Base-by-base conservation (phyloP, 1,139 yeast genomes). In the Scheffersomyces segobiensis region DNA sequence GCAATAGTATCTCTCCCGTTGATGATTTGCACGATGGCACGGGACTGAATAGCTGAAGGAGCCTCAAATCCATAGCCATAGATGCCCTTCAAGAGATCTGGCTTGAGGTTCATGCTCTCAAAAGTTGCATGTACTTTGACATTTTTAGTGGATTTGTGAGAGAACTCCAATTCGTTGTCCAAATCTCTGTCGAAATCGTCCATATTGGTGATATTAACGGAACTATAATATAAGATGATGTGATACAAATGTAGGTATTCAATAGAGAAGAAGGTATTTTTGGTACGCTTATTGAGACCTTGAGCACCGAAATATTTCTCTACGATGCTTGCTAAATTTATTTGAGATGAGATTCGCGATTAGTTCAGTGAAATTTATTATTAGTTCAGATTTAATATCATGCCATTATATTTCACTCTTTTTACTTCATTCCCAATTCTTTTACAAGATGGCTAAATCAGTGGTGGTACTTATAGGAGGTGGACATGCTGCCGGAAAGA, bases 31-130 rank as follows among this genome's bases (percentile, higher is more conserved):
- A 90, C 84, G 58, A 95, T 95, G 47, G 98, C 99, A 66, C 98
- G 81, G 52, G 96, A 91, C 74, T 95, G 99, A 74, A 95, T 95
- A 7, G 98, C 93, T 24, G 97, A 91, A 19, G 99, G 99, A 10
- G 89, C 85, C 74, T 93, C 97, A 70, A 93, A 95, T 20, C 99
- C 98, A 73, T 93, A 93, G 19, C 88, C 87, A 72, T 91, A 93
- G 54, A 93, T 90, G 12, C 98, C 98, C 68, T 83, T 81, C 39
- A 84, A 71, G 10, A 89, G 77, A 52, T 86, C 85, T 3, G 90
- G 91, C 67, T 90, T 88, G 58, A 92, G 76, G 52, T 81, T 77
- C 97, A 92, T 91, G 57, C 87, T 86, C 71, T 92, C 97, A 69
- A 92, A 91, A 2, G 89, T 81, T 18, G 88, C 75, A 53, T 84